Evolutionary conservation across 768 basidiomycete genomes (phyloP), one percentile per base, ranked within the genome.

Genomic region (Auriculariales sp.): DNA sequence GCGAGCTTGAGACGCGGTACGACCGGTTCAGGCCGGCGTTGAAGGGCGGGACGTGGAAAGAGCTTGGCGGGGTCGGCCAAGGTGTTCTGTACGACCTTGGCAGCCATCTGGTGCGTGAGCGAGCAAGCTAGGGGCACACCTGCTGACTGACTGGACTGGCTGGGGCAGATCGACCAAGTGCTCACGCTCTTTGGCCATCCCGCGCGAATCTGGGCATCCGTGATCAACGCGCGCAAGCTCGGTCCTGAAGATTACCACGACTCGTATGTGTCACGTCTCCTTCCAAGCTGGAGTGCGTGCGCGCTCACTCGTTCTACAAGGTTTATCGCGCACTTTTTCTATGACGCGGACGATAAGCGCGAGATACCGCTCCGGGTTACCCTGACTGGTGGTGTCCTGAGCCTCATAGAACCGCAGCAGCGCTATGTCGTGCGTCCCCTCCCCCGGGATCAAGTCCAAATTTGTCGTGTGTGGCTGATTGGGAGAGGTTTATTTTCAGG

Each of bases 71-170:
- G 0, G 77, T 79, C 19, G 78, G 73, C 17, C 72, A 72, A 42
- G 84, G 86, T 3, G 68, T 75, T 25, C 75, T 79, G 2, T 92
- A 79, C 61, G 87, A 92, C 61, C 71, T 92, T 19, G 88, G 84
- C 3, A 66, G 82, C 6, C 87, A 92, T 61, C 70, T 89, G 25
- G 39, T 44, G 39, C 12, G 39, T 19, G n/a, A n/a, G n/a, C n/a
- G n/a, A n/a, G n/a, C n/a, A n/a, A n/a, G n/a, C n/a, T n/a, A n/a
- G 59, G 60, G 15, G 11, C 10, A 24, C 3, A 12, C 14, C 12
- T 14, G 25, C 28, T 46, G 53, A 53, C n/a, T n/a, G n/a, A n/a
- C n/a, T n/a, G n/a, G n/a, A n/a, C n/a, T n/a, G 31, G 15, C 7
- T 7, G 31, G 31, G 31, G 7, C 27, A 44, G 39, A 76, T 90